Conservation (phyloP, 192 early-diverging fungal genomes). For the Rhizophagus sp. region DNA sequence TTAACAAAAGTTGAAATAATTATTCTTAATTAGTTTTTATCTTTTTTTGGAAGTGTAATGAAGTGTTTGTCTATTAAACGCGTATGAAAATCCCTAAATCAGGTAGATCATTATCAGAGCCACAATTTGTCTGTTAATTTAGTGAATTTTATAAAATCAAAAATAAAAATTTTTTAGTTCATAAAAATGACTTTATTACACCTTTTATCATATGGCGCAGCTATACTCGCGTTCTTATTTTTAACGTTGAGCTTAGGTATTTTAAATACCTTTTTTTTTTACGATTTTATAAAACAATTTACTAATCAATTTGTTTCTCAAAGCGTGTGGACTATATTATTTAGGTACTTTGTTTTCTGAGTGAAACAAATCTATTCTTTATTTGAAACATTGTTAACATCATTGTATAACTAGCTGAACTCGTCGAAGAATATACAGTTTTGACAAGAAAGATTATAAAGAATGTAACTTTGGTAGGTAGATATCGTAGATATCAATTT, state of each 20-base stretch:
- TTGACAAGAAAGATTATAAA: slow-evolving; percentile 75
- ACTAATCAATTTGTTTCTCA: neutral
- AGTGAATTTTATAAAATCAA: no score
- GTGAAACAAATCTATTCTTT: neutral
- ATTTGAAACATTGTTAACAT: neutral
- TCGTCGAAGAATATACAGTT: slow-evolving; percentile 81
- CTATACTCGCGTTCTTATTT: slow-evolving; percentile 52
- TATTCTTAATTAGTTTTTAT: no score
- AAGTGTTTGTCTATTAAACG: no score
- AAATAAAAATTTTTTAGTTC: no score
- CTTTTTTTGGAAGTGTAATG: no score
- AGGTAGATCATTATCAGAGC: no score
- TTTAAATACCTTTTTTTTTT: neutral
- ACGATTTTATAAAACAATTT: neutral
- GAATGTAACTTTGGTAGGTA: slow-evolving; percentile 52
- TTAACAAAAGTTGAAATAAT: no score
- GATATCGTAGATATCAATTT: neutral
- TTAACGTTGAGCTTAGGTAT: slow-evolving; percentile 59
- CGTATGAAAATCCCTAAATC: no score
- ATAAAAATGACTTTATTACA: slow-evolving; percentile 26
- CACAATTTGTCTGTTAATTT: no score
- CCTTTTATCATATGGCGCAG: slow-evolving; percentile 54
- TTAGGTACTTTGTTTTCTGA: slow-evolving; percentile 36
- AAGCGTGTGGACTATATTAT: slow-evolving; percentile 87
- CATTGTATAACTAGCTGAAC: slow-evolving; percentile 24